Evolutionary conservation across 257 asterid species (phyloP).

Genomic region (Jacaranda copaia): DNA sequence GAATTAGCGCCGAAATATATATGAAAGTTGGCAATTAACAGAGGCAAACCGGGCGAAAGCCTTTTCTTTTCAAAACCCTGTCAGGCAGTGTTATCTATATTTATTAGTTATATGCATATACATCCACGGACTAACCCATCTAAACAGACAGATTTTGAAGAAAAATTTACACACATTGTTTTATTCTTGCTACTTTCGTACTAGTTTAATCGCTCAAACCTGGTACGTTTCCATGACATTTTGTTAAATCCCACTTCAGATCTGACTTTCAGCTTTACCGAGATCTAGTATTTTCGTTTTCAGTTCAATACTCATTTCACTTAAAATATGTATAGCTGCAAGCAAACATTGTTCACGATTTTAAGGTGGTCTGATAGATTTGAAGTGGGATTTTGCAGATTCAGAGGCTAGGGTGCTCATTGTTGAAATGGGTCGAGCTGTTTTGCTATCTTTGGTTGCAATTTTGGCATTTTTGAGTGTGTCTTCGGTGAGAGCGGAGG

Average conservation of each 20-base stretch:
- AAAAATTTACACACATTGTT: conserved; percentile 45
- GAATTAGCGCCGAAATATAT: conserved; percentile 39
- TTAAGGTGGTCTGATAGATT: conserved; percentile 8
- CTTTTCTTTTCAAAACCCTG: conserved; percentile 24
- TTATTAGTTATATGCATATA: conserved; percentile 16
- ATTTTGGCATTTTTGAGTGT: conserved; percentile 56
- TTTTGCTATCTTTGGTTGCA: conserved; percentile 45
- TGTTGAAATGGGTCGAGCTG: conserved; percentile 55
- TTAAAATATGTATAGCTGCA: background rate
- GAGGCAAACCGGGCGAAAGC: conserved; percentile 18
- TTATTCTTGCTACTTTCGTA: conserved; percentile 44
- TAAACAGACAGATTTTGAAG: conserved; percentile 31
- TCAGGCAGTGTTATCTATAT: conserved; percentile 34
- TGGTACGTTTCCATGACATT: conserved; percentile 46
- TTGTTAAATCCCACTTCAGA: conserved; percentile 38
- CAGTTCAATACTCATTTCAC: background rate
- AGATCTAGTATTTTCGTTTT: conserved; percentile 27
- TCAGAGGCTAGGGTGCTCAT: conserved; percentile 34
- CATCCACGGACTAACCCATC: background rate
- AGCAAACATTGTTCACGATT: conserved; percentile 16
- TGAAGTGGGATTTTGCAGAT: conserved; percentile 50
- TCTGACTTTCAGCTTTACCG: conserved; percentile 28
- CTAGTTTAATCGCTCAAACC: conserved; percentile 38
- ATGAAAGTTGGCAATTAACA: conserved; percentile 46
- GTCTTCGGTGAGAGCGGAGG: conserved; percentile 70